Conservation (phyloP, 176 grass and related monocot species). For the Cenchrus fungigraminus region DNA sequence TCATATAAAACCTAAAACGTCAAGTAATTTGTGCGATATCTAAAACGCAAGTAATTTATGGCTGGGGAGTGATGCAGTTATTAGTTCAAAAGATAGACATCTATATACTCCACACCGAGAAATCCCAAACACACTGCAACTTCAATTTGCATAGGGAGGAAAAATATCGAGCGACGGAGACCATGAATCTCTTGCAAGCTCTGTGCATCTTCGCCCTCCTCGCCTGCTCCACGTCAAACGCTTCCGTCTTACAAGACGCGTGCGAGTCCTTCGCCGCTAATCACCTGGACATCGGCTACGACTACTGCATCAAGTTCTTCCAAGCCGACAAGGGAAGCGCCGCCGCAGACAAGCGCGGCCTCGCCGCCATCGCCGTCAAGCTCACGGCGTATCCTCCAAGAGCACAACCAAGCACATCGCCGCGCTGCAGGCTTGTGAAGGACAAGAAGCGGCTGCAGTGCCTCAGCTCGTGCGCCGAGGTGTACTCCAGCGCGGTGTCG, state of each 20-base stretch:
- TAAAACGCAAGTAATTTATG: too few species aligned
- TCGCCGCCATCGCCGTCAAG: constrained; percentile 51
- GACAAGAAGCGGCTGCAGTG: constrained; percentile 24
- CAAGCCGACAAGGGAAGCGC: constrained; percentile 32
- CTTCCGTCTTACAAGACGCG: constrained; percentile 47
- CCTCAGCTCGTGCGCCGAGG: constrained; percentile 37
- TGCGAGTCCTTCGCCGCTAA: constrained; percentile 51
- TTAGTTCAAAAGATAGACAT: too few species aligned
- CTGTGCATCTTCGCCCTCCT: constrained; percentile 32
- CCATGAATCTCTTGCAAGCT: constrained; percentile 18
- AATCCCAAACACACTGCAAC: too few species aligned
- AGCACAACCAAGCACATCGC: constrained; percentile 30
- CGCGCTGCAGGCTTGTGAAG: constrained; percentile 37
- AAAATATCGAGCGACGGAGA: background rate
- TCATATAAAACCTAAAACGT: too few species aligned
- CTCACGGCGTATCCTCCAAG: background rate
- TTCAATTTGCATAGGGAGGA: background rate
- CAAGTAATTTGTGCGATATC: too few species aligned
- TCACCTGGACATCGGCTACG: constrained; percentile 29
- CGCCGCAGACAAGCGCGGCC: constrained; percentile 41
- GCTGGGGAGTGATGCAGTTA: too few species aligned
- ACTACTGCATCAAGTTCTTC: constrained; percentile 65
- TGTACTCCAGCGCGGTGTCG: constrained; percentile 47
- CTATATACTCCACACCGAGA: too few species aligned
- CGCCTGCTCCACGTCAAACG: constrained; percentile 3